A percentile compares a stretch with the other conserved stretches of the same genome.
Evolutionary conservation across 2,329 filamentous ascomycete species (phyloP).

Genomic region (Teratosphaeria gauchensis): DNA sequence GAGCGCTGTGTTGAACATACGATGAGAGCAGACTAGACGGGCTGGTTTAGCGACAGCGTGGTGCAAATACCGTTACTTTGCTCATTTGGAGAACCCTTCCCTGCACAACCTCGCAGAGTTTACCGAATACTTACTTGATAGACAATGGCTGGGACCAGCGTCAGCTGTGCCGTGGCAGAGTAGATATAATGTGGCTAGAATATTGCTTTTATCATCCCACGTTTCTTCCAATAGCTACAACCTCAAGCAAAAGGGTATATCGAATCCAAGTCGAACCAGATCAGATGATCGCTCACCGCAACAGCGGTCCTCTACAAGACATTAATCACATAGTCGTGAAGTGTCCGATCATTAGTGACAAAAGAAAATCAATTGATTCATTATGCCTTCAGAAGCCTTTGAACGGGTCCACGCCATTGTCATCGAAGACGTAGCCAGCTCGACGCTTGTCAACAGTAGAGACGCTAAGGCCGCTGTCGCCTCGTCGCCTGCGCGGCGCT

Average conservation of each 20-base stretch:
- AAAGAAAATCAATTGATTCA: not conserved
- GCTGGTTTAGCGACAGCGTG: not conserved
- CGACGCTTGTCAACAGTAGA: slow-evolving; percentile 22
- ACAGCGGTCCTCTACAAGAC: not conserved
- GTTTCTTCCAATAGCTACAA: not conserved
- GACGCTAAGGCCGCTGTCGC: slow-evolving; percentile 20
- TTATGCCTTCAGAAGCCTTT: slow-evolving; percentile 5
- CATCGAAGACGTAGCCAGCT: slow-evolving; percentile 26
- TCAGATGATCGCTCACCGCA: not conserved
- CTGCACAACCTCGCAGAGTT: not conserved
- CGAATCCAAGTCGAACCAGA: not conserved
- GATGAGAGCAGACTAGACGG: too few species aligned
- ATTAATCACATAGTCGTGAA: not conserved
- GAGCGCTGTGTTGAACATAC: too few species aligned
- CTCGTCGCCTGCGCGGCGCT: slow-evolving; percentile 12
- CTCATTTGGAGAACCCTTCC: not conserved
- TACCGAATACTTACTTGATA: not conserved
- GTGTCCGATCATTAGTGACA: not conserved
- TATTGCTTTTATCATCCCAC: not conserved
- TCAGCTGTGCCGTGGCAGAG: not conserved
- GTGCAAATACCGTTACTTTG: not conserved
- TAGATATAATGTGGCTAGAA: not conserved
- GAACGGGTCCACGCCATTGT: slow-evolving; percentile 27
- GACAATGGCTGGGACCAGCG: not conserved
- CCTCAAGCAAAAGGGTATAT: not conserved